phyloP scores from a whole-genome alignment of 2,329 filamentous ascomycete genomes.

The Fusarium duplospermum region DNA sequence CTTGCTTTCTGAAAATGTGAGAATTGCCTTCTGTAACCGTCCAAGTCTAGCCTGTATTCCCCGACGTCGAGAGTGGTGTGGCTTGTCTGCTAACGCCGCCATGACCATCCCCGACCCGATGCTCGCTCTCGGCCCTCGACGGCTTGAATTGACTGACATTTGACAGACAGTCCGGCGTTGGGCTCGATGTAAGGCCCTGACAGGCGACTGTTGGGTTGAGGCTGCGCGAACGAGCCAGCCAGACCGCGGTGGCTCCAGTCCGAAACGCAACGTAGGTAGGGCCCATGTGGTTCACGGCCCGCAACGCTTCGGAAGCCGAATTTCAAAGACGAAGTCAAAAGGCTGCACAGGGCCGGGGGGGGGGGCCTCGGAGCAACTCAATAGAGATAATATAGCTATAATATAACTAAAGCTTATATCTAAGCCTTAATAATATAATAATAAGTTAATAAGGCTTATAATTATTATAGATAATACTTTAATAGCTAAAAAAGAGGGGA shows the following conservation, averaged over 20 bases:
- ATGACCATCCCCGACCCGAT: not conserved
- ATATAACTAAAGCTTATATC: too few relatives aligned
- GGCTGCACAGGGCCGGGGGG: too few relatives aligned
- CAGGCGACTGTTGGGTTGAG: constrained; percentile 27
- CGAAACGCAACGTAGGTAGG: constrained; percentile 14
- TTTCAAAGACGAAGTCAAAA: too few relatives aligned
- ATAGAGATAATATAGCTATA: too few relatives aligned
- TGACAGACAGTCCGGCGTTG: not conserved
- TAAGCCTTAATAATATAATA: too few relatives aligned
- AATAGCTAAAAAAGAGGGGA: too few relatives aligned
- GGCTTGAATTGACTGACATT: constrained; percentile 8
- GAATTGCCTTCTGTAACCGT: constrained; percentile 35
- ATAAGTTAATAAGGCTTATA: too few relatives aligned
- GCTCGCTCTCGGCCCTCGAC: constrained; percentile 17
- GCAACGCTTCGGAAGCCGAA: constrained; percentile 21
- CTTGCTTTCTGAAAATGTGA: not conserved
- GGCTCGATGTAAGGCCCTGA: constrained; percentile 14
- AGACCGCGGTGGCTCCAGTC: constrained; percentile 17
- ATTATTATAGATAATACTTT: too few relatives aligned
- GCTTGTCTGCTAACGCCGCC: constrained; percentile 23
- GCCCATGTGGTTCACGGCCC: constrained; percentile 7
- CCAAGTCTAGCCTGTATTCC: constrained; percentile 16
- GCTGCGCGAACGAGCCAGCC: constrained; percentile 24
- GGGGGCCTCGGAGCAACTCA: too few relatives aligned
- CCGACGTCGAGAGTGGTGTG: constrained; percentile 26